Conservation (phyloP, 495 filamentous ascomycete genomes). For the Xylaria scruposa region DNA sequence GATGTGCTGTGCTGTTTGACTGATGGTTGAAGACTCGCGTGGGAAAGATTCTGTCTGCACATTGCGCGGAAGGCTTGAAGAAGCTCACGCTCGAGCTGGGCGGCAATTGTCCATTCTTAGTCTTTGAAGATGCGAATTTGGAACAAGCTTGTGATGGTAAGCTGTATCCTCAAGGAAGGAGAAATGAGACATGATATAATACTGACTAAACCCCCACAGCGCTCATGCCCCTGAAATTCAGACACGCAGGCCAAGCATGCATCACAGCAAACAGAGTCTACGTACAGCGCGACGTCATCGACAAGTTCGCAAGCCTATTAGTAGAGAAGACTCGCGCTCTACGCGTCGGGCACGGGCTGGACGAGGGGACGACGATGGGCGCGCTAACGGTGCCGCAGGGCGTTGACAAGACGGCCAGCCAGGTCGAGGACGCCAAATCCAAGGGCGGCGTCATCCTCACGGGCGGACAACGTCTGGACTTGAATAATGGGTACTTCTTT, state of each 20-base stretch:
- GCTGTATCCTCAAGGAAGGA: background rate
- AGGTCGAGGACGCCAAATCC: constrained; percentile 68
- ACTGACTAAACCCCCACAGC: constrained; percentile 30
- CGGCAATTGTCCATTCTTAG: constrained; percentile 76
- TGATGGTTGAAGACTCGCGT: constrained; percentile 36
- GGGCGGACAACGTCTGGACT: constrained; percentile 53
- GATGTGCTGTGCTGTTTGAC: background rate
- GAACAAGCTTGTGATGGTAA: constrained; percentile 63
- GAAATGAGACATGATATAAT: background rate
- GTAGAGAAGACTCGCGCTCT: constrained; percentile 61
- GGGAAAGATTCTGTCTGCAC: constrained; percentile 41
- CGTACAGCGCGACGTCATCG: constrained; percentile 65
- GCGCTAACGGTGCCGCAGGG: constrained; percentile 69
- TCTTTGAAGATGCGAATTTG: constrained; percentile 76
- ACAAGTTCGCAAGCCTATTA: constrained; percentile 60
- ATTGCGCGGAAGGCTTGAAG: constrained; percentile 66
- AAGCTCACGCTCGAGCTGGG: constrained; percentile 77
- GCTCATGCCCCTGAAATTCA: constrained; percentile 69
- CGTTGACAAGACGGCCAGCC: constrained; percentile 66
- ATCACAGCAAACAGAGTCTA: constrained; percentile 77
- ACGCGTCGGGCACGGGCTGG: constrained; percentile 69
- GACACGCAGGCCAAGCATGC: constrained; percentile 74
- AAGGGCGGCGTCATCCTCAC: constrained; percentile 67
- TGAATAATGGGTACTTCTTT: constrained; percentile 68
- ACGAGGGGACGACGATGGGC: constrained; percentile 67